These are phyloP conservation scores for Dalbergia cultrata DNA, from an alignment of 306 rosid species.

Conservation along the genomic window DNA sequence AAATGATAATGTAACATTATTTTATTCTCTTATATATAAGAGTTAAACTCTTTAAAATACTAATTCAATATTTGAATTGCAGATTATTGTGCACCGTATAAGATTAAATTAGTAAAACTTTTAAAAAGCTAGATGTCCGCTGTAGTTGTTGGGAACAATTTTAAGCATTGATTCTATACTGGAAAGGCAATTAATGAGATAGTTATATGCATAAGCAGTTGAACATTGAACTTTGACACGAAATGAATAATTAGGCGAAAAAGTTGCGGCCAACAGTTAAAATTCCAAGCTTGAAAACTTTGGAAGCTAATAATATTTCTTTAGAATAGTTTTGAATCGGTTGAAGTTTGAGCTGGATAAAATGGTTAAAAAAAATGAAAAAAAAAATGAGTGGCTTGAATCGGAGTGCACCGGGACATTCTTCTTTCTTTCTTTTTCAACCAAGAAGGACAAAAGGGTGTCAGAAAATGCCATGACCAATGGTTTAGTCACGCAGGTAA, in stretches of 20 bases:
- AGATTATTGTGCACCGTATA: too few species aligned
- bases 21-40: too few species aligned
- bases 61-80: too few species aligned
- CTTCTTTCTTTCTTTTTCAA: background rate
- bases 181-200: conserved; percentile 24
- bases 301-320: background rate
- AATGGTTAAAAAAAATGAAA: background rate
- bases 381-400: background rate
- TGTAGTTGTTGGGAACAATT: too few species aligned
- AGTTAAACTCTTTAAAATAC: too few species aligned
- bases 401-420: background rate
- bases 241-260: conserved; percentile 2
- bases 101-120: too few species aligned
- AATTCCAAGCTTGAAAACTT: conserved; percentile 14
- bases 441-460: conserved; percentile 43
- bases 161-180: background rate
- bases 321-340: background rate
- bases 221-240: conserved; percentile 17
- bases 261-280: background rate
- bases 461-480: conserved; percentile 49
- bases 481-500: conserved; percentile 28
- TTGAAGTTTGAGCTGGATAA: conserved; percentile 13
- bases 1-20: too few species aligned
- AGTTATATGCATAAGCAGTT: background rate
- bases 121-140: too few species aligned